Conservation (phyloP, 306 rosid genomes). For the Cicer yamashitae region DNA sequence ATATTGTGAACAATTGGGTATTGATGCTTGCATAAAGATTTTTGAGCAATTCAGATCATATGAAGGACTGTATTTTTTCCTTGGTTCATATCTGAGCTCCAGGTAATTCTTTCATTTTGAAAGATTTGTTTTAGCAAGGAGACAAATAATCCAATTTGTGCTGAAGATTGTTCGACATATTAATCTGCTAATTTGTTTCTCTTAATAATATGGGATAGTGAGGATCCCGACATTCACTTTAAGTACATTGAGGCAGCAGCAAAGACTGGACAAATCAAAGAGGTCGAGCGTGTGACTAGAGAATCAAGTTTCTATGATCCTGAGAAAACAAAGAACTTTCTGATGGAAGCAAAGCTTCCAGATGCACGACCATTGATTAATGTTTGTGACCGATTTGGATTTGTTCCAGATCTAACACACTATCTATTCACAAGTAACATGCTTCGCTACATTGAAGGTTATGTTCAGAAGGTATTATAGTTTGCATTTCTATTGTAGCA, state of each 20-base stretch:
- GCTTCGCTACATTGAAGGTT: slow-evolving; percentile 99
- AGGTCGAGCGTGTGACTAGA: slow-evolving; percentile 98
- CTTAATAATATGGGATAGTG: slow-evolving; percentile 66
- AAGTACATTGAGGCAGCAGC: slow-evolving; percentile 99
- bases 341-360: slow-evolving; percentile 98
- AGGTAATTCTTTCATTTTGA: slow-evolving; percentile 59
- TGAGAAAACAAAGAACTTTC: slow-evolving; percentile 94
- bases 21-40: slow-evolving; percentile 89
- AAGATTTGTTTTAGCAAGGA: slow-evolving; percentile 27
- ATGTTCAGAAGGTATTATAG: slow-evolving; percentile 89
- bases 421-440: slow-evolving; percentile 93
- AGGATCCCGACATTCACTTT: slow-evolving; percentile 99
- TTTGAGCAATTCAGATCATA: slow-evolving; percentile 98
- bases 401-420: slow-evolving; percentile 98
- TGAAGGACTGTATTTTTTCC: slow-evolving; percentile 96
- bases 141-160: slow-evolving; percentile 22
- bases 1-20: slow-evolving; percentile 94
- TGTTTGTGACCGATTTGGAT: slow-evolving; percentile 99
- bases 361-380: slow-evolving; percentile 97
- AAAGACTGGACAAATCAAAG: slow-evolving; percentile 98
- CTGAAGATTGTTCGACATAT: slow-evolving; percentile 19
- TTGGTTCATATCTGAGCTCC: slow-evolving; percentile 97
- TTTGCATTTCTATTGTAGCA: slow-evolving; percentile 13
- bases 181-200: slow-evolving; percentile 40
- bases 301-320: slow-evolving; percentile 97